These are phyloP conservation scores for Colletotrichum endophyticum DNA, from an alignment of 2,329 filamentous ascomycete species.

Conservation along the genomic window DNA sequence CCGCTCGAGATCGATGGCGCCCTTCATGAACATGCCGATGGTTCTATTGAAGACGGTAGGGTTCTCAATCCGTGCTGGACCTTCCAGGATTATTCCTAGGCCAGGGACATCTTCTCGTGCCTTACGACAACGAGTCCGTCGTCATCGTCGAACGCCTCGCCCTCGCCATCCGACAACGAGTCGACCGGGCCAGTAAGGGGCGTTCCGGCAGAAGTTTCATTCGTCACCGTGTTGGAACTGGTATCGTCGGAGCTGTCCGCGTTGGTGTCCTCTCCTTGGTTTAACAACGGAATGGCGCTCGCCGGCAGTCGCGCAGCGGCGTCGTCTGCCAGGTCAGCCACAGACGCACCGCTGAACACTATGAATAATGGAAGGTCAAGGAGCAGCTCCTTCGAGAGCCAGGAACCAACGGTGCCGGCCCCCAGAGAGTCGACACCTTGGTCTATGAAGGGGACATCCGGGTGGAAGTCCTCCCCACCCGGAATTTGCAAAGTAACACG, in stretches of 20 bases:
- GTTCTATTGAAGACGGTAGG: constrained; percentile 39
- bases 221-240: no score
- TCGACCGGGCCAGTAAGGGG: no score
- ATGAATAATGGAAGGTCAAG: constrained; percentile 50
- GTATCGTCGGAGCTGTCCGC: no score
- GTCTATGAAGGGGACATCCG: neutral
- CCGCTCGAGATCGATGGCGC: constrained; percentile 35
- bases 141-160: neutral
- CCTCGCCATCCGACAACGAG: neutral
- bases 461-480: neutral
- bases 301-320: neutral
- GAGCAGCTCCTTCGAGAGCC: constrained; percentile 49
- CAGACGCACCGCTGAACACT: constrained; percentile 38
- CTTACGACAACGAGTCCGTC: neutral
- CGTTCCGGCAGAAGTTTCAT: no score
- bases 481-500: neutral
- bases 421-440: constrained; percentile 31
- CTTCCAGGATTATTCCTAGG: neutral
- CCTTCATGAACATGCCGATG: constrained; percentile 23
- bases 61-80: neutral
- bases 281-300: neutral
- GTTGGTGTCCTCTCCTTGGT: neutral
- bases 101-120: neutral
- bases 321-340: constrained; percentile 11
- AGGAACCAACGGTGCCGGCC: constrained; percentile 21